Evolutionary conservation across 352 stramenopile genomes (phyloP), one percentile per base, ranked within the genome.

Genomic region (Peronospora tabacina): DNA sequence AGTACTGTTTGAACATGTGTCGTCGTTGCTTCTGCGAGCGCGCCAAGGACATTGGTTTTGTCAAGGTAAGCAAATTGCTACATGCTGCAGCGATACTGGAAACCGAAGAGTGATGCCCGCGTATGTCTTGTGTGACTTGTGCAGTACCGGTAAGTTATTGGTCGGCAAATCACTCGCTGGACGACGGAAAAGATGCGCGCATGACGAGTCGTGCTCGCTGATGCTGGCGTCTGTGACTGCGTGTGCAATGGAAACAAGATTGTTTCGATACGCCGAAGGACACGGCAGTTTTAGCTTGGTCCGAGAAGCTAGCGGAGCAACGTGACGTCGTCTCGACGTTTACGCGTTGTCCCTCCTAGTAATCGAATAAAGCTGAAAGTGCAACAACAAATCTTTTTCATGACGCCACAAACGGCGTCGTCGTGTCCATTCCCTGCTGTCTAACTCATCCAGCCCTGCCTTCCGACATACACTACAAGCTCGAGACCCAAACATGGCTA

Each of bases 1-100:
- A 98, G 82, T 98, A 98, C 74, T 69, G 90, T 68, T 68, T 98
- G 58, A 92, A 95, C 73, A 96, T 97, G 81, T 98, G 93, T 86
- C 87, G 93, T 72, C 90, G 94, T 58, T 98, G 93, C 81, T 98
- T 98, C 85, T 82, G 90, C 48, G 86, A 97, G 69, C 85, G 90
- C 67, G 91, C 91, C 63, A 90, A 70, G 52, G 77, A 97, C 66
- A 98, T 98, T 75, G 93, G 93, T 54, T 98, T 97, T 73, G 67
- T 91, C 62, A 97, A 97, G 87, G 86, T 96, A 75, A 52, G 55
- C 38, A 11, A 38, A 10, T 41, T 8, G 16, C 4, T 7, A 28
- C 20, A 15, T 42, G 8, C 36, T 36, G 29, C 19, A 2, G 12
- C n/a, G 19, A 7, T 19, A 2, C 37, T 28, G 38, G 2, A 16